These are phyloP conservation scores for Claviceps cyperi DNA, from an alignment of 2,329 filamentous ascomycete genomes.

Conservation along the genomic window DNA sequence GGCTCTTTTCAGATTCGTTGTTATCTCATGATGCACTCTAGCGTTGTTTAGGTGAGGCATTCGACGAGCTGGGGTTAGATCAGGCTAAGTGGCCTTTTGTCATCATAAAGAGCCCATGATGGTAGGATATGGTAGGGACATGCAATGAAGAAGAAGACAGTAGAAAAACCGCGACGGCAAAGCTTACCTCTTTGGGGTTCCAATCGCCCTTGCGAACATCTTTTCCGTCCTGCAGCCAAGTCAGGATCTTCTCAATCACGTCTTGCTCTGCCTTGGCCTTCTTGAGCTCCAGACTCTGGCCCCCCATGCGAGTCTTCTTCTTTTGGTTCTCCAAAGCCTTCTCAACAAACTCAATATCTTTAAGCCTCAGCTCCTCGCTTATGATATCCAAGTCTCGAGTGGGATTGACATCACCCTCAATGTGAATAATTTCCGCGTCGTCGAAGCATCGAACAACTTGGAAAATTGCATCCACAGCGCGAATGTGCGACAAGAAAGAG, in stretches of 20 bases:
- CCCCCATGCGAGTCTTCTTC: constrained; percentile 91
- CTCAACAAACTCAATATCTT: constrained; percentile 97
- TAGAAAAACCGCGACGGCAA: constrained; percentile 9
- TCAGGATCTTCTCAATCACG: constrained; percentile 78
- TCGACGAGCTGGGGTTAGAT: constrained; percentile 99
- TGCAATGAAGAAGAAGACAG: constrained; percentile 10
- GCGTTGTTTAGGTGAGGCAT: constrained; percentile 60
- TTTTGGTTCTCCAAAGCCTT: constrained; percentile 83
- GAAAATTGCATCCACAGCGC: constrained; percentile 95
- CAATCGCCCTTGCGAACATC: constrained; percentile 86
- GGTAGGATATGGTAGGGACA: constrained; percentile 2
- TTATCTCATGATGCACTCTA: constrained; percentile 79
- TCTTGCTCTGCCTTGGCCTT: constrained; percentile 91
- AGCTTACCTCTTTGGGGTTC: constrained; percentile 83
- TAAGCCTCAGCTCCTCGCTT: constrained; percentile 87
- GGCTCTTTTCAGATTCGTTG: constrained; percentile 49
- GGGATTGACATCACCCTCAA: constrained; percentile 96
- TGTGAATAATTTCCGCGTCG: constrained; percentile 98
- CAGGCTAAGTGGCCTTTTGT: constrained; percentile 92
- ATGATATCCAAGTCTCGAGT: constrained; percentile 92
- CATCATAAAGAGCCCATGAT: constrained; percentile 55
- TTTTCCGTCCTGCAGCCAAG: constrained; percentile 73
- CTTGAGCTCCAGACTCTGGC: constrained; percentile 94
- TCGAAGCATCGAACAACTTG: constrained; percentile 95
- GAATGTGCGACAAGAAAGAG: constrained; percentile 95